Conservation (phyloP, 106 monocot genomes). For the Agapanthus africanus region DNA sequence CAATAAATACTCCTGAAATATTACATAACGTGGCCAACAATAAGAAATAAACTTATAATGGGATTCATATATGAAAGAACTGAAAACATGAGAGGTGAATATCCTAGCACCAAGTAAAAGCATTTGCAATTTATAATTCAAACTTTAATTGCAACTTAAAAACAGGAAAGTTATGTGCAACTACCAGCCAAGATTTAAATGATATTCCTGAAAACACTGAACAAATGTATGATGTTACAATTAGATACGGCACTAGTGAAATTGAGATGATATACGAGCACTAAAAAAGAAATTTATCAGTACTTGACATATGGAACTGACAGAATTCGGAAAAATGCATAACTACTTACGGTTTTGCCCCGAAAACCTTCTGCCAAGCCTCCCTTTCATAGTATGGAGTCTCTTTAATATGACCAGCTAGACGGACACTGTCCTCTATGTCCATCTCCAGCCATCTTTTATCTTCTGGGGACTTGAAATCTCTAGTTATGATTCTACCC, state of each 20-base stretch:
- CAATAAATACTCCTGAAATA: not conserved
- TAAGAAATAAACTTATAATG: no score
- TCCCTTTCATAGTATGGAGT: constrained; percentile 78
- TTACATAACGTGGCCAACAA: no score
- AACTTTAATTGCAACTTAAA: no score
- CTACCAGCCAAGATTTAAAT: not conserved
- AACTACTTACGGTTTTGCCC: constrained; percentile 65
- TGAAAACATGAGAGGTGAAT: no score
- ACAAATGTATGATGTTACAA: not conserved
- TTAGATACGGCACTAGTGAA: not conserved
- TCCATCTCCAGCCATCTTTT: constrained; percentile 79
- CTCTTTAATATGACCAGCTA: constrained; percentile 35
- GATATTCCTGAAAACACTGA: not conserved
- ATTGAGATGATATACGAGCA: not conserved
- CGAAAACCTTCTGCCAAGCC: constrained; percentile 66
- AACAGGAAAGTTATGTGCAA: not conserved
- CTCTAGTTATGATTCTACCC: constrained; percentile 60
- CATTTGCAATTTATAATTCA: no score
- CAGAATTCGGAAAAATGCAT: not conserved
- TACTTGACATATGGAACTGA: not conserved
- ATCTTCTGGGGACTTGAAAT: constrained; percentile 73
- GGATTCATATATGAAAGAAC: no score
- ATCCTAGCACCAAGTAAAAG: no score
- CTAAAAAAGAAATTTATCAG: not conserved
- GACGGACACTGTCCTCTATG: constrained; percentile 53